phyloP scores from a whole-genome alignment of 2,329 filamentous ascomycete species.

The Microdochium trichocladiopsis region DNA sequence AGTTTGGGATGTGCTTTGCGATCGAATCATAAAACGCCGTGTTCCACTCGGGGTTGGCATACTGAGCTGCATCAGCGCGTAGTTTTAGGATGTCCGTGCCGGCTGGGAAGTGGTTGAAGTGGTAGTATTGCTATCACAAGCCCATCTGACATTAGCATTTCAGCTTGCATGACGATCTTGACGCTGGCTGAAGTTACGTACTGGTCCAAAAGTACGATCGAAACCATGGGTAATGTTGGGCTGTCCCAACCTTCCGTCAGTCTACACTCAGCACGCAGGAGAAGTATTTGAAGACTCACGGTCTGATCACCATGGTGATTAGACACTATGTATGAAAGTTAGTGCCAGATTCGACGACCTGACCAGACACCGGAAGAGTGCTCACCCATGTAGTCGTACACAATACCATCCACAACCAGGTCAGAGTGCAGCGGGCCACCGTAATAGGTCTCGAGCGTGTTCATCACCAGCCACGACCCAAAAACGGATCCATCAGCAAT shows the following conservation, averaged over 20 bases:
- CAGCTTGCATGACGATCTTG: background rate
- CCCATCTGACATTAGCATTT: no score
- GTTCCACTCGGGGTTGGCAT: constrained; percentile 46
- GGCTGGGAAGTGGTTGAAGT: constrained; percentile 51
- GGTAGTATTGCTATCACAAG: constrained; percentile 39
- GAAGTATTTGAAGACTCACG: constrained; percentile 5
- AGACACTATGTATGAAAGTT: constrained; percentile 29
- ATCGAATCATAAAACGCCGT: constrained; percentile 57
- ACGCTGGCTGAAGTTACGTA: background rate
- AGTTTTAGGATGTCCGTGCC: constrained; percentile 38
- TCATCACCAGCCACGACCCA: constrained; percentile 58
- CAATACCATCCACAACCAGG: constrained; percentile 55
- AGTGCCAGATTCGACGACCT: constrained; percentile 4
- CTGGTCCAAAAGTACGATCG: constrained; percentile 56
- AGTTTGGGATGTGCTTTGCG: constrained; percentile 50
- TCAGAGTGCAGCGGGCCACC: constrained; percentile 57
- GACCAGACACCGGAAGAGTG: background rate
- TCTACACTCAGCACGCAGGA: background rate
- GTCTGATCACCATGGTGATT: constrained; percentile 58
- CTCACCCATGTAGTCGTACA: constrained; percentile 53
- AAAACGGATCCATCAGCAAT: constrained; percentile 44
- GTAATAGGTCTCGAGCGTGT: constrained; percentile 56
- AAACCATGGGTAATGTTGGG: constrained; percentile 60
- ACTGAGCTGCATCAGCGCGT: constrained; percentile 44
- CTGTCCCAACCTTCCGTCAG: constrained; percentile 5